Percentiles rank a stretch among this genome's conserved stretches.
Conservation (phyloP, 2,329 filamentous ascomycete genomes). For the Fusarium liriodendri region DNA sequence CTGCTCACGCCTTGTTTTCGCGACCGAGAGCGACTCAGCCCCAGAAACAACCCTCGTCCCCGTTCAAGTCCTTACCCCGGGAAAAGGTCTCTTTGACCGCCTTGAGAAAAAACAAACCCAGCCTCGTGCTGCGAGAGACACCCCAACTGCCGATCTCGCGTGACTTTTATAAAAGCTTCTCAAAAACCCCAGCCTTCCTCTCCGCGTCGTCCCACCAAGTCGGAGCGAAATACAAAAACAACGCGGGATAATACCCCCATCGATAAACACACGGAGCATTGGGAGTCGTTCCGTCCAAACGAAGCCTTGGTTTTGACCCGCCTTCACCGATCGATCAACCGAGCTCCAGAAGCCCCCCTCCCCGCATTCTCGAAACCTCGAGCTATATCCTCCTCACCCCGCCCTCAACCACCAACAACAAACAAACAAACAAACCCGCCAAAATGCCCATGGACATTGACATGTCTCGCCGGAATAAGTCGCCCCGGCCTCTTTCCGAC, state of each 20-base stretch:
- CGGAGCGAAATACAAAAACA: constrained; percentile 3
- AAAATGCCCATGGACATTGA: constrained; percentile 71
- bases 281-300: constrained; percentile 7
- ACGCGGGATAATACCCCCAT: background rate
- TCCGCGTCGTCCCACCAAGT: constrained; percentile 1
- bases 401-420: constrained; percentile 1
- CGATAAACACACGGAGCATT: constrained; percentile 11
- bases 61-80: constrained; percentile 38
- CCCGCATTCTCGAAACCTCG: constrained; percentile 29
- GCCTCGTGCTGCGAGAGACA: constrained; percentile 34
- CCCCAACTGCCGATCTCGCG: constrained; percentile 35
- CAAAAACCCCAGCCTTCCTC: background rate
- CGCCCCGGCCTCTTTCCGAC: constrained; percentile 83
- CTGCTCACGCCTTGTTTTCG: background rate
- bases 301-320: constrained; percentile 27
- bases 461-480: constrained; percentile 85
- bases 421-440: constrained; percentile 10
- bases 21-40: constrained; percentile 12
- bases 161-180: constrained; percentile 32
- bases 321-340: constrained; percentile 35
- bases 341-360: constrained; percentile 32
- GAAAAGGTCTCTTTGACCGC: constrained; percentile 42
- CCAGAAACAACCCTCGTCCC: constrained; percentile 31
- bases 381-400: constrained; percentile 11
- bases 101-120: constrained; percentile 28